Evolutionary conservation across 768 basidiomycete species (phyloP), one percentile per base, ranked within the genome.

Genomic region (Boletus vinaceobasis): DNA sequence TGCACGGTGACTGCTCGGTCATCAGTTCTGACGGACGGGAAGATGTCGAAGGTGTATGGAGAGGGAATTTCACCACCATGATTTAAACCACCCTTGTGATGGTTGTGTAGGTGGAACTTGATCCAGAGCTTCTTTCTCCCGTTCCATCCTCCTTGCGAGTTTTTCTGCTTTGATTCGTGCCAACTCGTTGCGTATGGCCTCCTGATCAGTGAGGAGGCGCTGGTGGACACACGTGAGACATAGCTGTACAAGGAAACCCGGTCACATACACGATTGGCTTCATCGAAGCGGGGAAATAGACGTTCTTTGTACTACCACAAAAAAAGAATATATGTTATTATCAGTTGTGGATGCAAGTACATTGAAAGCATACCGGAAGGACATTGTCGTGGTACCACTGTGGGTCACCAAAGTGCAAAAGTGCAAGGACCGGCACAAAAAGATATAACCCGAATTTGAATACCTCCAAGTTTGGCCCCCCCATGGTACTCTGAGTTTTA

Each of bases 371-470:
- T 67, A 91, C 88, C 8, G 92, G 90, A 35, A 89, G 73, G 54
- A 95, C 90, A 60, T 90, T 77, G 45, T 77, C 74, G 52, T 80
- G 78, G 65, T 93, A 94, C 92, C 92, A 94, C 39, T 87, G 82
- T 6, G 90, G 90, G 69, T 93, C 89, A 42, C 92, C 91, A 65
- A 90, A 93, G 71, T 93, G 88, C 47, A 92, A 73, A 65, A 94
- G 80, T 23, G 89, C 86, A 43, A 80, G 74, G 53, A 94, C 83
- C 10, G 92, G 92, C 55, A 92, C 84, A 62, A 91, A 91, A 52
- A 94, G 83, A 70, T 94, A 93, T 17, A 92, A 72, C 4, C 83
- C 83, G 62, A 94, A 94, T 73, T 93, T 93, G 85, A 93, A 91
- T 17, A 93, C 80, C 71, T 94, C 92, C 50, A 94, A 84, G 68